Evolutionary conservation across 202 grass and related monocot species (phyloP).

Genomic region (Bolboschoenoplectus hybrid): DNA sequence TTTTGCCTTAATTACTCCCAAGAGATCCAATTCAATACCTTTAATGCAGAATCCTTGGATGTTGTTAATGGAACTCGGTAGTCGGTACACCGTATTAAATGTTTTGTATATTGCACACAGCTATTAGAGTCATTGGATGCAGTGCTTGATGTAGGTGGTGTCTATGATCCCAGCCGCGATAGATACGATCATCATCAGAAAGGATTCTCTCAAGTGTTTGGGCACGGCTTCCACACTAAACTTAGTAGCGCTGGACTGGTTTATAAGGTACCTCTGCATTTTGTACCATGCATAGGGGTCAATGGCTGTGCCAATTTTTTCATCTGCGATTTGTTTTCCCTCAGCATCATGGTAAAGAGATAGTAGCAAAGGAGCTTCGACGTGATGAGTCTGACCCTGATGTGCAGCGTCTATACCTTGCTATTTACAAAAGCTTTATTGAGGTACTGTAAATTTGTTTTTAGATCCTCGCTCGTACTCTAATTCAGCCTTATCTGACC

Average conservation of each 20-base stretch:
- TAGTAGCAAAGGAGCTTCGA: conserved; percentile 91
- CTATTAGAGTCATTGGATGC: conserved; percentile 79
- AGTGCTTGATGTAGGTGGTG: conserved; percentile 89
- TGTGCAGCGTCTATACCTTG: conserved; percentile 77
- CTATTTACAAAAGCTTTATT: conserved; percentile 92
- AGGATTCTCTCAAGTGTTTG: conserved; percentile 86
- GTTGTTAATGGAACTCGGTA: neutral
- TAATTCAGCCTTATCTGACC: neutral
- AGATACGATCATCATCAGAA: conserved; percentile 95
- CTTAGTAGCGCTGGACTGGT: conserved; percentile 91
- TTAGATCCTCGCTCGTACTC: neutral
- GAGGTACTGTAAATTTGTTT: conserved; percentile 51
- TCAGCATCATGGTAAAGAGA: conserved; percentile 93
- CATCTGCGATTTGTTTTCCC: conserved; percentile 12
- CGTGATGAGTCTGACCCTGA: conserved; percentile 70
- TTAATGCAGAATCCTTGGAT: too few species aligned
- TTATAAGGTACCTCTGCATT: conserved; percentile 63
- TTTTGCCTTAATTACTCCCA: too few species aligned
- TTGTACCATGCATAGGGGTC: neutral
- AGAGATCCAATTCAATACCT: too few species aligned
- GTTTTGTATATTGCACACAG: conserved; percentile 36
- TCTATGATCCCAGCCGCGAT: conserved; percentile 72
- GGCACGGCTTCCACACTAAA: conserved; percentile 82
- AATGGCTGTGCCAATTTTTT: neutral
- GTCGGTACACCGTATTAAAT: conserved; percentile 8